These are phyloP conservation scores for Cryomyces minteri DNA, from an alignment of 495 filamentous ascomycete species.

Conservation along the genomic window DNA sequence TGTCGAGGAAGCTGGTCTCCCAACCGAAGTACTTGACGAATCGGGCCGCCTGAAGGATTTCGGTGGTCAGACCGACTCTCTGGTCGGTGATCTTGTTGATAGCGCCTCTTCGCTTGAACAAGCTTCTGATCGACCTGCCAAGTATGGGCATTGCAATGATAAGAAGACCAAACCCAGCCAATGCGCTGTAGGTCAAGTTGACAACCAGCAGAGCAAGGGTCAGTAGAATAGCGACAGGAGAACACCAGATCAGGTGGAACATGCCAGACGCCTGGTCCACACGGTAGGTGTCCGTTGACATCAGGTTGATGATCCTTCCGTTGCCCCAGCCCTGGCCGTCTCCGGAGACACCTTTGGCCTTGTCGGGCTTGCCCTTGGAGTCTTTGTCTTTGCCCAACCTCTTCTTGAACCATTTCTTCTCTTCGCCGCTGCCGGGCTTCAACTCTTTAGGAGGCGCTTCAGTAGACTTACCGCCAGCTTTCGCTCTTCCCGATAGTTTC, in stretches of 20 bases:
- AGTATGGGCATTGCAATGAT: slow-evolving; percentile 59
- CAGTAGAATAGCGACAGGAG: slow-evolving; percentile 57
- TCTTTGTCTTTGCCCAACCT: slow-evolving; percentile 21
- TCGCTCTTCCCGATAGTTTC: slow-evolving; percentile 21
- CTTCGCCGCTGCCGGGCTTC: slow-evolving; percentile 22
- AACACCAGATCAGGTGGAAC: slow-evolving; percentile 81
- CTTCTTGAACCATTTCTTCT: slow-evolving; percentile 27
- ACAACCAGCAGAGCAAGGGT: slow-evolving; percentile 62
- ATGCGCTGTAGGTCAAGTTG: slow-evolving; percentile 74
- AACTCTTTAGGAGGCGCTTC: slow-evolving; percentile 14
- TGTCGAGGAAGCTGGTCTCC: slow-evolving; percentile 71
- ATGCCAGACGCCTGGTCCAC: slow-evolving; percentile 70
- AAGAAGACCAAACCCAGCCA: slow-evolving; percentile 72
- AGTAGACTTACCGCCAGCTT: slow-evolving; percentile 21
- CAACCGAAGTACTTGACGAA: slow-evolving; percentile 96
- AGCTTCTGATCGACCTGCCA: slow-evolving; percentile 47
- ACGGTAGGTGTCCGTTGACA: slow-evolving; percentile 85
- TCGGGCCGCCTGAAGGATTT: slow-evolving; percentile 74
- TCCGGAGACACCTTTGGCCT: slow-evolving; percentile 29
- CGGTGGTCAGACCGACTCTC: slow-evolving; percentile 77
- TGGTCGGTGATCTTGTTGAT: slow-evolving; percentile 92
- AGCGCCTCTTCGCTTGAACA: slow-evolving; percentile 48
- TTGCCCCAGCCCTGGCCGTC: slow-evolving; percentile 78
- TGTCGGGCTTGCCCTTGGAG: slow-evolving; percentile 20
- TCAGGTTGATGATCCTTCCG: slow-evolving; percentile 73